A percentile compares a stretch with the other conserved stretches of the same genome.
Conservation (phyloP, 1,284 basidiomycete genomes). For the Thecaphora frezii region DNA sequence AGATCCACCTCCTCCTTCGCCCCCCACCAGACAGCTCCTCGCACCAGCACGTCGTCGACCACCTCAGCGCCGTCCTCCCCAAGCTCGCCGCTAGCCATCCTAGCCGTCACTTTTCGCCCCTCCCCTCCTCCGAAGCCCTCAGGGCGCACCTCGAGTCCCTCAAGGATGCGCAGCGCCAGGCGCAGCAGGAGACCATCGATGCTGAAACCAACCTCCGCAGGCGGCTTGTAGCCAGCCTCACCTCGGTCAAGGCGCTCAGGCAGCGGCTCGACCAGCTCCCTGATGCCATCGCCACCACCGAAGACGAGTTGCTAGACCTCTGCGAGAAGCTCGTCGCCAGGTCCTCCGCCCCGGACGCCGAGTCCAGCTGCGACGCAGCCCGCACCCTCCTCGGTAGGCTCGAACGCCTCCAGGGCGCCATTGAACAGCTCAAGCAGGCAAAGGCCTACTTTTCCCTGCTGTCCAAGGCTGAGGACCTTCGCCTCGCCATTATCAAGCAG, state of each 20-base stretch:
- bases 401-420: constrained; percentile 20
- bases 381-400: constrained; percentile 18
- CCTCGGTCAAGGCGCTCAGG: constrained; percentile 19
- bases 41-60: constrained; percentile 21
- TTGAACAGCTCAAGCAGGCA: constrained; percentile 28
- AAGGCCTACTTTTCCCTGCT: constrained; percentile 36
- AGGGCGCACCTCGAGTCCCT: constrained; percentile 21
- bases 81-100: constrained; percentile 21
- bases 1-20: constrained; percentile 14
- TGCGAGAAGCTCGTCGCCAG: constrained; percentile 23
- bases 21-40: constrained; percentile 12
- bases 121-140: constrained; percentile 21
- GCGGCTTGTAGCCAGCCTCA: constrained; percentile 19
- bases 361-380: constrained; percentile 11
- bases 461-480: constrained; percentile 38
- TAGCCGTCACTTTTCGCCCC: constrained; percentile 8
- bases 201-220: constrained; percentile 21
- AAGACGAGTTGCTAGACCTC: constrained; percentile 35
- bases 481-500: constrained; percentile 8
- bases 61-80: constrained; percentile 29
- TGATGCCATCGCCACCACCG: constrained; percentile 22
- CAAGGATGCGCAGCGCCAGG: constrained; percentile 11
- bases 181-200: constrained; percentile 7
- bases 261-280: constrained; percentile 19
- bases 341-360: constrained; percentile 3